Conservation (phyloP, 305 asterid species). For the Salvia sclarea region DNA sequence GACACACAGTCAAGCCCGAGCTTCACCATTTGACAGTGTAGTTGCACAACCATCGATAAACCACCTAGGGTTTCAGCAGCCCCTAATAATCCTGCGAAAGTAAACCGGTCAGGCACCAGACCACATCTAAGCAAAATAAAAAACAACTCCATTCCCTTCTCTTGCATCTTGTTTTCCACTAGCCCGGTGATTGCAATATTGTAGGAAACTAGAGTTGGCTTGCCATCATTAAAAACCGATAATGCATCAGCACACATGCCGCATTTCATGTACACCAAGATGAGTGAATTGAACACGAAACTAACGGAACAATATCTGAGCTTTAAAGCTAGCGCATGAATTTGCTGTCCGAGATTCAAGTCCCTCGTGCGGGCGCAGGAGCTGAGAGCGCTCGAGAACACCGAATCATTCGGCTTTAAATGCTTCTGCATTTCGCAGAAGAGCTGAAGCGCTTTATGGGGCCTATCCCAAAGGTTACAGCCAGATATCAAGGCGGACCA, state of each 20-base stretch:
- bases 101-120: constrained; percentile 67
- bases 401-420: constrained; percentile 61
- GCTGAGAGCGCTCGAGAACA: constrained; percentile 61
- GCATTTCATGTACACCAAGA: constrained; percentile 70
- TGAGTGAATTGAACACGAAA: constrained; percentile 63
- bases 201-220: constrained; percentile 51
- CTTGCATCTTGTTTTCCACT: constrained; percentile 52
- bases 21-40: constrained; percentile 66
- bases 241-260: constrained; percentile 54
- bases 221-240: constrained; percentile 37
- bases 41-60: constrained; percentile 44
- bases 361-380: constrained; percentile 61
- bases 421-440: constrained; percentile 47
- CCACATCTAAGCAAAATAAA: constrained; percentile 47
- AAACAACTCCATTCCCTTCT: constrained; percentile 57
- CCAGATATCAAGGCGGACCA: constrained; percentile 87
- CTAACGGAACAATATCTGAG: constrained; percentile 45
- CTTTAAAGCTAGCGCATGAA: constrained; percentile 59
- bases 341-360: constrained; percentile 53
- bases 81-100: constrained; percentile 68
- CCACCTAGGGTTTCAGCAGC: constrained; percentile 37
- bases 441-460: constrained; percentile 43
- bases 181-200: constrained; percentile 61
- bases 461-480: constrained; percentile 50
- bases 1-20: constrained; percentile 49